These are phyloP conservation scores for Bimuria novae-zelandiae DNA, from an alignment of 2,329 filamentous ascomycete genomes.

Conservation along the genomic window DNA sequence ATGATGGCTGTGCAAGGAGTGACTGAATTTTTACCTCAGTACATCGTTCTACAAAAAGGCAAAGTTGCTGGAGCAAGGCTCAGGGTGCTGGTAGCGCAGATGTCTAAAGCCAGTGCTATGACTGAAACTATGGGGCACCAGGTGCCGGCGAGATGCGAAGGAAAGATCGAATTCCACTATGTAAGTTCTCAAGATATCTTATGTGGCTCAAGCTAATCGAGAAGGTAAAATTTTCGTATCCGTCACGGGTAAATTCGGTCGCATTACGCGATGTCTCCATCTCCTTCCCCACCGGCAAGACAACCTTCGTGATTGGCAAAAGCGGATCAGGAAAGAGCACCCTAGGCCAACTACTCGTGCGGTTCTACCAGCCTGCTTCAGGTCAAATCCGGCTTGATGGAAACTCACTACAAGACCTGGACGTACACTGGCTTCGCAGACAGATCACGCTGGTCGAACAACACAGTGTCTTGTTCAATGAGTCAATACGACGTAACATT, in stretches of 20 bases:
- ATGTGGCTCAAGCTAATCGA: conserved; percentile 10
- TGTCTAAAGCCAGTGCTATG: conserved; percentile 29
- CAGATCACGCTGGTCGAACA: conserved; percentile 86
- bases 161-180: conserved; percentile 70
- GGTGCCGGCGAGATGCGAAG: conserved; percentile 55
- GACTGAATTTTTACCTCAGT: conserved; percentile 74
- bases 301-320: conserved; percentile 80
- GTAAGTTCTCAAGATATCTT: conserved; percentile 55
- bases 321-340: conserved; percentile 96
- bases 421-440: conserved; percentile 72
- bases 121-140: conserved; percentile 20
- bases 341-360: conserved; percentile 75
- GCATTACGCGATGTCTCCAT: conserved; percentile 68
- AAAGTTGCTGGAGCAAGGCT: conserved; percentile 72
- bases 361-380: conserved; percentile 70
- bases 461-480: conserved; percentile 77
- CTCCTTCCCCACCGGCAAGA: conserved; percentile 71
- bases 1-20: conserved; percentile 77
- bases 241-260: conserved; percentile 64
- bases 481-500: conserved; percentile 78
- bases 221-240: conserved; percentile 82
- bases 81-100: conserved; percentile 49
- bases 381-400: conserved; percentile 75
- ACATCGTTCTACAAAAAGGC: conserved; percentile 78
- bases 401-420: conserved; percentile 62